Evolutionary conservation across 1,284 basidiomycete species (phyloP), one percentile per base, ranked within the genome.

Genomic region (Salmacisia buchloeana): DNA sequence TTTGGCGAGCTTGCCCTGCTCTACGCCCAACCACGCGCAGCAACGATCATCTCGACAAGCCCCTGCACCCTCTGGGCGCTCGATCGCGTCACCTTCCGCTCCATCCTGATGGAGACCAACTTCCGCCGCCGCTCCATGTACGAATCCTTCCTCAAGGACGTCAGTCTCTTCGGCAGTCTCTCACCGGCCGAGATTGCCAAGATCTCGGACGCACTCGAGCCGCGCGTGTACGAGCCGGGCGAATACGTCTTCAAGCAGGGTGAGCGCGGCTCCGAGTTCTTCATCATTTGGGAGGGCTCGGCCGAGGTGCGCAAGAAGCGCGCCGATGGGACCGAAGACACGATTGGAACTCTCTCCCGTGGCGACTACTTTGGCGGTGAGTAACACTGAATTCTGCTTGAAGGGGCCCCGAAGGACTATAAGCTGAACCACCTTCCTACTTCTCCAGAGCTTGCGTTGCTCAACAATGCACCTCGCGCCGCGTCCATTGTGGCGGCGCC

Each of bases 1-100:
- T 97, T 98, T 73, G 94, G 96, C 59, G 96, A 99, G 82, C 85
- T 99, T 58, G 96, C 96, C 34, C 83, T 99, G 70, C 94, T 99
- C 91, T 96, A 99, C 82, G 92, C 92, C 54, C 92, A 96, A 73
- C 92, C 92, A 34, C 89, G 94, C 57, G 92, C 93, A 4, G 94
- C 96, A 3, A 92, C 92, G 2, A 92, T 98, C 57, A 82, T 97
- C 33, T 88, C 94, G 2, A 87, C 89, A 41, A 87, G 90, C 61
- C 69, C 74, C 6, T 93, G 90, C 59, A 92, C 89, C 6, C 84
- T 97, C 35, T 98, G 94, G 94, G 89, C 91, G 5, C 84, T 98
- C 64, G 94, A 98, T 82, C 89, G 94, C 61, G 92, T 96, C 74
- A 97, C 94, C 0, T 98, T 98, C 88, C 87, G 94, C 43, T 94